A percentile compares a stretch with the other conserved stretches of the same genome.
Conservation (phyloP, 2,329 filamentous ascomycete species). For the Mariannaea elegans region DNA sequence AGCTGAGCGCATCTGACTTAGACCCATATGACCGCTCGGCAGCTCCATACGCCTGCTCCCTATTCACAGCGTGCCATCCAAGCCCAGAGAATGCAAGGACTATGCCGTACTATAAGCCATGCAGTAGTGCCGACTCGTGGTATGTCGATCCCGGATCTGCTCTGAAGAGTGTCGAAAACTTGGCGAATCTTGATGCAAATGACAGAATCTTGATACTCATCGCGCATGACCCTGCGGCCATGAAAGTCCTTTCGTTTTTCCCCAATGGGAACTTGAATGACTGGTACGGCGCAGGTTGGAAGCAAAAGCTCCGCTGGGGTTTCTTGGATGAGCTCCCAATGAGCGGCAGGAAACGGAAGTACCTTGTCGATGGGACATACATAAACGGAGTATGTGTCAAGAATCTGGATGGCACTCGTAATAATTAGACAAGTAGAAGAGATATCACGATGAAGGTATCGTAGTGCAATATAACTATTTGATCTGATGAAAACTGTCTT, state of each 20-base stretch:
- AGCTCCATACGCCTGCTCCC: neutral
- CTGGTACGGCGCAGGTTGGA: constrained; percentile 4
- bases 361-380: constrained; percentile 21
- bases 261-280: neutral
- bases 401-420: too few relatives aligned
- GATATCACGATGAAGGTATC: too few relatives aligned
- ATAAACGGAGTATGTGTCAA: too few relatives aligned
- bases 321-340: constrained; percentile 14
- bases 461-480: too few relatives aligned
- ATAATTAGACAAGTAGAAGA: too few relatives aligned
- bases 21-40: neutral
- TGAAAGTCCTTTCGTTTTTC: constrained; percentile 2
- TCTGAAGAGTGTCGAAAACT: constrained; percentile 29
- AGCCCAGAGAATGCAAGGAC: constrained; percentile 24
- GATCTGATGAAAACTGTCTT: neutral
- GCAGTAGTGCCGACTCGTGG: constrained; percentile 29
- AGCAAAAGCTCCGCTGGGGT: constrained; percentile 5
- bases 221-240: constrained; percentile 24
- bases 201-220: constrained; percentile 27
- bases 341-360: neutral
- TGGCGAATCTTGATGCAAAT: constrained; percentile 23
- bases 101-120: constrained; percentile 32
- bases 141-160: constrained; percentile 26
- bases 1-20: too few relatives aligned
- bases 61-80: constrained; percentile 13